phyloP scores from a whole-genome alignment of 441 rosid species.

The Populus hybrid region DNA sequence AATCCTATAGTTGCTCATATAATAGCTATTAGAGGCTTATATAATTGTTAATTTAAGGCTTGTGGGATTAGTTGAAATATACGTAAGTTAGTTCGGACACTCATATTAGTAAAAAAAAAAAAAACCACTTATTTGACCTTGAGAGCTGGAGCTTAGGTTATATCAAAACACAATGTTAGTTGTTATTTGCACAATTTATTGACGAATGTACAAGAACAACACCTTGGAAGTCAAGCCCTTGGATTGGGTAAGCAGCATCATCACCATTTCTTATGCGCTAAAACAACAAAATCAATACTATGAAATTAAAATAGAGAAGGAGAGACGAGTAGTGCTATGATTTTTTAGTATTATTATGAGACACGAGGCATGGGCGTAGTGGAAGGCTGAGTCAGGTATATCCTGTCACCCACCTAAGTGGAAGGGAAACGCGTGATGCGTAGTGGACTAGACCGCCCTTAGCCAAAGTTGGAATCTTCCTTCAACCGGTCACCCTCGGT shows the following conservation, averaged over 20 bases:
- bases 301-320: background rate
- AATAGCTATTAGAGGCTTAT: no score
- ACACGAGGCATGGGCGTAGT: background rate
- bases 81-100: no score
- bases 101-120: no score
- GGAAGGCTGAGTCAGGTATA: slow-evolving; percentile 38
- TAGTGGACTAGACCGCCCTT: slow-evolving; percentile 4
- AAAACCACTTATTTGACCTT: background rate
- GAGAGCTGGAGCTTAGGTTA: background rate
- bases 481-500: slow-evolving; percentile 1
- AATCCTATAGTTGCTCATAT: no score
- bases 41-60: no score
- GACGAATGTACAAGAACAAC: background rate
- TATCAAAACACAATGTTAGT: background rate
- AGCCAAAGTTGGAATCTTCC: background rate
- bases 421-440: slow-evolving; percentile 26
- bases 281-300: background rate
- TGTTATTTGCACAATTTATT: no score
- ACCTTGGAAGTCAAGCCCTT: background rate
- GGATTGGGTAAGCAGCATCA: background rate
- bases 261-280: background rate
- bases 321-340: background rate
- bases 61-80: no score
- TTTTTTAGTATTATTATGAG: background rate
- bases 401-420: slow-evolving; percentile 39